phyloP scores from a whole-genome alignment of 2,329 filamentous ascomycete species.

The Cladophialophora carrionii region DNA sequence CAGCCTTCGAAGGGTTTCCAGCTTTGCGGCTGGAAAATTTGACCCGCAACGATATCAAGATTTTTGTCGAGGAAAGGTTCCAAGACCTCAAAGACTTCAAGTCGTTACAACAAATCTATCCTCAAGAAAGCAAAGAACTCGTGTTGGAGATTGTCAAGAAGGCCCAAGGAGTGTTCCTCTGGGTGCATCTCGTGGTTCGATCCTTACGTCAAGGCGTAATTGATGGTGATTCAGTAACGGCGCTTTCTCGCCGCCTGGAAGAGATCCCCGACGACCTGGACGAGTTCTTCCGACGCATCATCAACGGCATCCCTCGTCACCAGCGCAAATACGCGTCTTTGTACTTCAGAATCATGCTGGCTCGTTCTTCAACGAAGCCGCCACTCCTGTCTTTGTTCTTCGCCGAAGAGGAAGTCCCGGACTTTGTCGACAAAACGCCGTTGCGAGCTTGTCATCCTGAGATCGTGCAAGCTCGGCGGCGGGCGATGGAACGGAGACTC shows the following conservation, averaged over 20 bases:
- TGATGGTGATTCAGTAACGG: neutral
- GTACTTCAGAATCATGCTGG: neutral
- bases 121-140: neutral
- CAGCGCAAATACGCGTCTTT: neutral
- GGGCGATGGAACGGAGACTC: neutral
- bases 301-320: neutral
- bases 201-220: neutral
- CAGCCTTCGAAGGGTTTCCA: neutral
- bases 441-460: neutral
- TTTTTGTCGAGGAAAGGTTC: neutral
- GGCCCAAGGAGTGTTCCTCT: conserved; percentile 4
- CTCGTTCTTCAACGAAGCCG: neutral
- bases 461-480: too few relatives aligned
- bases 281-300: neutral
- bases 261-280: neutral
- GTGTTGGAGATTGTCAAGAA: neutral
- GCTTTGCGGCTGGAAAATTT: neutral
- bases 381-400: neutral
- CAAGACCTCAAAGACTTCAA: neutral
- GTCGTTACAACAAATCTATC: neutral
- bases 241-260: neutral
- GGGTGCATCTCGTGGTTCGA: neutral
- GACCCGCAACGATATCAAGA: neutral
- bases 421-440: neutral
- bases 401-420: neutral